Percentiles rank a stretch among this genome's conserved stretches.
These are phyloP conservation scores for Kalanchoe fedtschenkoi DNA, from an alignment of 164 flowering plant genomes.

Conservation along the genomic window DNA sequence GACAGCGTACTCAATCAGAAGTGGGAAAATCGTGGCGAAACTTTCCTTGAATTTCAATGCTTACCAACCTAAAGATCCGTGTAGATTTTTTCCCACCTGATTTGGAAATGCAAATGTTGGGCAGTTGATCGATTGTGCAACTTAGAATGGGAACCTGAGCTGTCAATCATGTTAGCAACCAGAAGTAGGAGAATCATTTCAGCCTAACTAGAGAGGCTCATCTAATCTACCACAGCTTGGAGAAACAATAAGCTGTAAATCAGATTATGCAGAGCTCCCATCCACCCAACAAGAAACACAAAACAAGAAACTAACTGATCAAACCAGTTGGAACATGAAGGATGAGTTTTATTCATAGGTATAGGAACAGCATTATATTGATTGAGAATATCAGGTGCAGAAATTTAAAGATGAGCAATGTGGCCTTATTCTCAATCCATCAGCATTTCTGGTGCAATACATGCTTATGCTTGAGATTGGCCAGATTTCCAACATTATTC, in stretches of 20 bases:
- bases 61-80: neutral
- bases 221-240: no score
- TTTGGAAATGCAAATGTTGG: neutral
- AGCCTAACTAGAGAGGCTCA: no score
- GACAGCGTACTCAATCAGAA: no score
- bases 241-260: no score
- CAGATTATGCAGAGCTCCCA: no score
- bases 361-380: no score
- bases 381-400: no score
- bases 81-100: neutral
- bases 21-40: no score
- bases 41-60: constrained; percentile 5
- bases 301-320: no score
- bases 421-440: neutral
- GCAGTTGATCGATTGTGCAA: neutral
- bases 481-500: neutral
- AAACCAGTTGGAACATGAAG: no score
- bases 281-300: no score
- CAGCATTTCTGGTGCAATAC: neutral
- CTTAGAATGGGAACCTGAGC: neutral
- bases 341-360: no score
- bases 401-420: neutral
- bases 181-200: neutral
- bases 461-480: neutral
- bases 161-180: neutral